Base-by-base conservation (phyloP, 1,284 basidiomycete genomes). In the Cryptococcus floricola region DNA sequence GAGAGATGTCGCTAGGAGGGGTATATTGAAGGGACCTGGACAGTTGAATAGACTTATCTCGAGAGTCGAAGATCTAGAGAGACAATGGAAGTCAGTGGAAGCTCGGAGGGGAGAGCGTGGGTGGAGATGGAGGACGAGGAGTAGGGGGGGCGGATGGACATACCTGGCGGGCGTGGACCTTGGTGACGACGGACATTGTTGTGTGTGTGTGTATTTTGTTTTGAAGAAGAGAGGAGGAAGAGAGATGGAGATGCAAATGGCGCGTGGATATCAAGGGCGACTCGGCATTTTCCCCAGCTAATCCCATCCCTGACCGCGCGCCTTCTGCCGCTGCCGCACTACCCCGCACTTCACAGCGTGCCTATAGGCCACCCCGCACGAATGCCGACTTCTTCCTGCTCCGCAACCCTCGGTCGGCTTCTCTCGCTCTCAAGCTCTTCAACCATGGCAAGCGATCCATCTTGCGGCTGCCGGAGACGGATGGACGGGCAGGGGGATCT, bases 21-120 rank as follows among this genome's bases (percentile, higher is more conserved):
- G 31, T 34, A 39, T 37, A 14, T 31, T 34, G 12, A 25, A 44
- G 42, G 49, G 25, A n/a, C n/a, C 23, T 41, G 9, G 19, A 34
- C 39, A 59, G 47, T 57, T 50, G 44, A n/a, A 16, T 53, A 58
- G 52, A 73, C 71, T 73, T 66, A 73, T 91, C 91, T 75, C 91
- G 89, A 74, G 91, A 95, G 83, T 95, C 91, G 77, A 95, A 95
- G 85, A 95, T 95, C 89, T 94, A 60, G 57, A 13, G 46, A 48
- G 23, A 6, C 37, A 23, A 48, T 37, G 53, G 39, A 47, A 41
- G 52, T 58, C 31, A 48, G 53, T 31, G 23, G 27, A 50, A 52
- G 44, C 54, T 18, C 52, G 27, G 39, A 39, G 18, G 8, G 31
- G 18, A 37, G 31, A 48, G 48, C 23, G 19, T n/a, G 31, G 34